Evolutionary conservation across 805 yeast species (phyloP), one percentile per base, ranked within the genome.

Genomic region (Schwanniomyces occidentalis): DNA sequence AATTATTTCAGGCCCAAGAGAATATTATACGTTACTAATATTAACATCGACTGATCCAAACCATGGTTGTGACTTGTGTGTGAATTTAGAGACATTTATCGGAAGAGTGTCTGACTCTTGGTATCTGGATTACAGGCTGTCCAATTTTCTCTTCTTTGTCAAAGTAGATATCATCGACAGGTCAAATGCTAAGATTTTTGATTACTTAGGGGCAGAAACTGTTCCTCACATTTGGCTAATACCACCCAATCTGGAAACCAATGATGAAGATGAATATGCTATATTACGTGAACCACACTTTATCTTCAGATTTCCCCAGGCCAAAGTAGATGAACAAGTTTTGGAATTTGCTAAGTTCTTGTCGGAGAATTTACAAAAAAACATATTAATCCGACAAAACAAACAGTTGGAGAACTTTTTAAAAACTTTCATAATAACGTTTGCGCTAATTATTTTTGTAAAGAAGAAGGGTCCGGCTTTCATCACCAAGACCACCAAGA

Each of bases 221-320:
- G 76, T 82, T 3, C 93, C 95, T 1, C 80, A 77, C 40, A 45
- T 82, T n/a, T 77, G 88, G 78, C 61, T 83, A 2, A 70, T 76
- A 36, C 88, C 89, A 3, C 83, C 79, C 3, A 54, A 51, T 28
- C 42, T 41, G 14, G 59, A 54, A 20, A 58, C 54, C 4, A 49
- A 45, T 13, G 49, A 45, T 13, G 45, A 48, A 5, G 52, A 45
- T 18, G 32, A 40, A 20, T 44, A 28, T 33, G 48, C 52, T 20
- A 49, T 55, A 17, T 45, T 54, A 9, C 46, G 43, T 15, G 65
- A 58, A 28, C 51, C 56, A 5, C 65, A 62, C 32, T 61, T 52
- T 16, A 49, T 54, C 17, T 69, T 61, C 48, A 51, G 42, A 62
- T 61, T 62, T 47, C 71, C 65, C 44, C 61, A 38, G 52, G 66